phyloP scores from a whole-genome alignment of 2,329 filamentous ascomycete genomes.

The Massarina eburnea region DNA sequence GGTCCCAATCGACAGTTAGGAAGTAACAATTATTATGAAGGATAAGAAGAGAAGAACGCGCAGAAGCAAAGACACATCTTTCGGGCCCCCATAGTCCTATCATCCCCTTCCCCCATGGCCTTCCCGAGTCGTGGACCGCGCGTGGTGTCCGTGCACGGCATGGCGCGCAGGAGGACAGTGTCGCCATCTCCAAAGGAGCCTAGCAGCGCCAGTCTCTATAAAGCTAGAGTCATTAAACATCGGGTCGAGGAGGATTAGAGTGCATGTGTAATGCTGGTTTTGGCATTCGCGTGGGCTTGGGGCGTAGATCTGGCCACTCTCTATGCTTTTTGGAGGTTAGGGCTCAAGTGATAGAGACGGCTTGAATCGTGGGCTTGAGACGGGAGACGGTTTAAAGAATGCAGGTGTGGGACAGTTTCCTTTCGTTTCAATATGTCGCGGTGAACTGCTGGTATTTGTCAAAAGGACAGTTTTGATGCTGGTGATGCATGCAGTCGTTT shows the following conservation, averaged over 20 bases:
- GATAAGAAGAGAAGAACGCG: neutral
- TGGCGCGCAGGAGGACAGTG: constrained; percentile 10
- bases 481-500: too few relatives aligned
- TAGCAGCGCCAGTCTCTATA: neutral
- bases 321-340: constrained; percentile 7
- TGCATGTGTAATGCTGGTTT: constrained; percentile 1
- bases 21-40: neutral
- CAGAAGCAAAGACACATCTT: too few relatives aligned
- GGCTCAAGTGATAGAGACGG: too few relatives aligned
- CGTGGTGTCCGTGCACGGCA: constrained; percentile 11
- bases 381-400: too few relatives aligned
- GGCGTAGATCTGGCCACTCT: neutral
- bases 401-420: too few relatives aligned
- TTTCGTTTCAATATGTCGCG: too few relatives aligned
- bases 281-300: neutral
- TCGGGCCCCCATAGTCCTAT: neutral
- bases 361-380: too few relatives aligned
- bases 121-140: constrained; percentile 1
- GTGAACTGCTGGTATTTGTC: too few relatives aligned
- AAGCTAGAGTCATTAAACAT: neutral
- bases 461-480: too few relatives aligned
- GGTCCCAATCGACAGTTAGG: too few relatives aligned
- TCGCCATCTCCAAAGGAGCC: constrained; percentile 14
- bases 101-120: neutral
- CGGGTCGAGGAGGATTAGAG: neutral